phyloP scores from a whole-genome alignment of 169 alveolate species.

The Plasmodium gonderi region DNA sequence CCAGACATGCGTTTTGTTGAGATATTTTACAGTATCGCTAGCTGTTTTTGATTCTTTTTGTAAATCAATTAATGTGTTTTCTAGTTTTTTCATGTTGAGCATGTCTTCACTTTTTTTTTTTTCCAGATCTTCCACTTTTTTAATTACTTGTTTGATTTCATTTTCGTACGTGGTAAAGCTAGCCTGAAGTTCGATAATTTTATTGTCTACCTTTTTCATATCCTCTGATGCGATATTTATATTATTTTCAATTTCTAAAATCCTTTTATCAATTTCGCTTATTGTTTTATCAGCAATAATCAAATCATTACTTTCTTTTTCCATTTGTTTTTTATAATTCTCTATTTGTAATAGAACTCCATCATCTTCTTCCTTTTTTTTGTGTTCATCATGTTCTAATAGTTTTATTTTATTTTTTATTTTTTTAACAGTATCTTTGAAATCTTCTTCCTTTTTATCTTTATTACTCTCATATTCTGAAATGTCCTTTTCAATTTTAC shows the following conservation, averaged over 20 bases:
- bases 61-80: slow-evolving; percentile 77
- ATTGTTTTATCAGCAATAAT: slow-evolving; percentile 55
- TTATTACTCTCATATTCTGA: slow-evolving; percentile 78
- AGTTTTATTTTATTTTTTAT: slow-evolving; percentile 77
- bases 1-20: slow-evolving; percentile 81
- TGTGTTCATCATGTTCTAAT: slow-evolving; percentile 76
- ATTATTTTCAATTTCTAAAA: slow-evolving; percentile 33
- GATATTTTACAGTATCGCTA: slow-evolving; percentile 68
- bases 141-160: slow-evolving; percentile 76
- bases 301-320: slow-evolving; percentile 67
- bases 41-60: slow-evolving; percentile 79
- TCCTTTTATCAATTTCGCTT: slow-evolving; percentile 44
- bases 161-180: slow-evolving; percentile 76
- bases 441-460: slow-evolving; percentile 77
- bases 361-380: slow-evolving; percentile 76
- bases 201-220: slow-evolving; percentile 67
- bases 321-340: slow-evolving; percentile 63
- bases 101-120: slow-evolving; percentile 76
- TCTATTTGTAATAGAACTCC: slow-evolving; percentile 76
- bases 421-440: slow-evolving; percentile 67
- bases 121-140: slow-evolving; percentile 77
- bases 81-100: slow-evolving; percentile 77
- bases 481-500: slow-evolving; percentile 77
- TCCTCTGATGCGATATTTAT: slow-evolving; percentile 65
- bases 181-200: slow-evolving; percentile 70